Evolutionary conservation across 331 rosid genomes (phyloP), one percentile per base, ranked within the genome.

Genomic region (Quercus tomentella): DNA sequence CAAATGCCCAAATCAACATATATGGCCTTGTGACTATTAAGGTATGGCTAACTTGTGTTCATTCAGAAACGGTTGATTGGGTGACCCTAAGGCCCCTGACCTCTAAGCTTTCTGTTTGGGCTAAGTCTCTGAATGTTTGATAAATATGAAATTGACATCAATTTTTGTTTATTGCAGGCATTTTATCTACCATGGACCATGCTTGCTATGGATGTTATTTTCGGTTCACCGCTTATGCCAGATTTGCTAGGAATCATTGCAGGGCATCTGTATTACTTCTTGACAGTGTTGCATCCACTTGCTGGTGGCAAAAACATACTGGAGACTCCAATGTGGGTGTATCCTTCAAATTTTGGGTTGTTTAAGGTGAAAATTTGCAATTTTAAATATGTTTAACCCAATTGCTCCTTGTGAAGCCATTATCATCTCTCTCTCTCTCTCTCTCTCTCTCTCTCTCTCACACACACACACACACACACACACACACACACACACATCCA

Each of bases 181-280:
- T 96, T 96, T 89, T 96, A 96, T 87, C 92, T 96, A 51, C 99
- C 99, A 22, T 96, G 99, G 99, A 90, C 88, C 43, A 96, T 92
- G 97, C 94, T 96, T 76, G 99, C 88, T 68, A 85, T 96, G 90
- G 99, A 96, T 78, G 97, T 93, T 80, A 87, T 93, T 33, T 96
- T 91, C 67, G 99, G 99, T 66, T 91, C 99, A 57, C 43, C 83
- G 37, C 75, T 90, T 57, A 58, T 76, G 79, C 92, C 94, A 51
- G 90, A 93, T 84, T 88, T 93, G 72, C 87, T 96, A 16, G 99
- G 97, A 73, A 96, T 96, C 85, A 70, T 96, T 65, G 99, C 99
- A 7, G 99, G 99, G 55, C 99, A 96, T 89, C 87, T 93, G 3
- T 93, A 90, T 86, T 93, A 93, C 92, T 96, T 96, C 83, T 88